Evolutionary conservation across 345 rosid species (phyloP).

Genomic region (Eutrema japonicum): DNA sequence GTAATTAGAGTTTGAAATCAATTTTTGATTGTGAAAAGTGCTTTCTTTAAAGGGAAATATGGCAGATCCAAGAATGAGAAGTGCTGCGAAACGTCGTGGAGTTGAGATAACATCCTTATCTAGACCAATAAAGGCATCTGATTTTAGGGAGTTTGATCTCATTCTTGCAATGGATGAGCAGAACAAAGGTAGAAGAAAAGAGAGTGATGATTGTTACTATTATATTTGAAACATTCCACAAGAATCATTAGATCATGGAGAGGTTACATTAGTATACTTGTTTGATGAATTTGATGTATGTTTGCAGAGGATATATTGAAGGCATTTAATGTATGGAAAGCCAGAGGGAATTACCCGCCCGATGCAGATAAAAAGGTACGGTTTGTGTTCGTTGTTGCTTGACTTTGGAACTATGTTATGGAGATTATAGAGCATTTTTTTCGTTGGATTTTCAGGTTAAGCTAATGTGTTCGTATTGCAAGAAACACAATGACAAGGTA

Average conservation of each 20-base stretch:
- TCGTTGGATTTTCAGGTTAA: constrained; percentile 61
- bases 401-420: not conserved
- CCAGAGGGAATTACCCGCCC: constrained; percentile 59
- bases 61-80: constrained; percentile 93
- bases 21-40: not conserved
- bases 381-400: not conserved
- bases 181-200: constrained; percentile 56
- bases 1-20: not conserved
- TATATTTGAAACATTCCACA: not conserved
- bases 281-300: not conserved
- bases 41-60: constrained; percentile 61
- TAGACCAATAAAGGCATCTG: constrained; percentile 85
- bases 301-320: constrained; percentile 71
- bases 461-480: constrained; percentile 89
- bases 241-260: constrained; percentile 6
- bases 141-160: constrained; percentile 81
- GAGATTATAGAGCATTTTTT: not conserved
- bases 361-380: constrained; percentile 76
- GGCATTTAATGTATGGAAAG: constrained; percentile 81
- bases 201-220: not conserved
- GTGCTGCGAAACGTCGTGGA: constrained; percentile 78
- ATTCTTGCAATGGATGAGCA: constrained; percentile 92
- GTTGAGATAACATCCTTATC: constrained; percentile 89
- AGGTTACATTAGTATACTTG: not conserved
- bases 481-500: constrained; percentile 77